Conservation (phyloP, 2,329 filamentous ascomycete genomes). For the Alternaria arbusti region DNA sequence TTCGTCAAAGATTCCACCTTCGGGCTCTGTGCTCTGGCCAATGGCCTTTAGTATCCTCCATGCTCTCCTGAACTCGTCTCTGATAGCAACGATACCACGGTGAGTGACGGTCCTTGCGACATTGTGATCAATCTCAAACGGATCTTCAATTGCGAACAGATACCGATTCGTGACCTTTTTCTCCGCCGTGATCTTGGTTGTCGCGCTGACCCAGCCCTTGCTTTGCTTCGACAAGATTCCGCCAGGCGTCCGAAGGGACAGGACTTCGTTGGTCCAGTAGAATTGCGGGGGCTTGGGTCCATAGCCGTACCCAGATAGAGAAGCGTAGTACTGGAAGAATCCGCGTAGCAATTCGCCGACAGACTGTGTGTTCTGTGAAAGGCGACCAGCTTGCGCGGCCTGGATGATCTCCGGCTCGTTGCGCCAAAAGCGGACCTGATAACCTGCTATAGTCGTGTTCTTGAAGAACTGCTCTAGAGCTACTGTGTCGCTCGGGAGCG, state of each 20-base stretch:
- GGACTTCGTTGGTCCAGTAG: constrained; percentile 79
- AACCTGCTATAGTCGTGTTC: constrained; percentile 64
- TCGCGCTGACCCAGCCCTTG: constrained; percentile 88
- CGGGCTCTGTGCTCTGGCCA: constrained; percentile 31
- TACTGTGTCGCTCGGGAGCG: constrained; percentile 16
- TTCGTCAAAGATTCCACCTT: constrained; percentile 47
- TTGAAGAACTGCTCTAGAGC: constrained; percentile 48
- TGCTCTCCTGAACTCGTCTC: constrained; percentile 83
- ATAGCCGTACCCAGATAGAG: constrained; percentile 50
- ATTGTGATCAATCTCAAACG: constrained; percentile 87
- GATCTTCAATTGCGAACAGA: constrained; percentile 89
- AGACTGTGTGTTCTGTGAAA: constrained; percentile 73
- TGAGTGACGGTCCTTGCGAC: constrained; percentile 86
- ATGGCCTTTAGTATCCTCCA: constrained; percentile 64
- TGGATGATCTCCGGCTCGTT: constrained; percentile 72
- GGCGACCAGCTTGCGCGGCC: constrained; percentile 63
- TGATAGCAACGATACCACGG: constrained; percentile 78
- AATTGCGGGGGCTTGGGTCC: constrained; percentile 63
- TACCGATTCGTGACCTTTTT: constrained; percentile 81
- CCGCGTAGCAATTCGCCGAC: constrained; percentile 76
- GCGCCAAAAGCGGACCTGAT: constrained; percentile 78
- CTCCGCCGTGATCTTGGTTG: constrained; percentile 65
- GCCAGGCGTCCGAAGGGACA: constrained; percentile 75
- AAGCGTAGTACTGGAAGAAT: constrained; percentile 88
- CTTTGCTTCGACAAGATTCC: constrained; percentile 75